Conservation (phyloP, 1,139 yeast species). For the Meyerozyma carpophila region DNA sequence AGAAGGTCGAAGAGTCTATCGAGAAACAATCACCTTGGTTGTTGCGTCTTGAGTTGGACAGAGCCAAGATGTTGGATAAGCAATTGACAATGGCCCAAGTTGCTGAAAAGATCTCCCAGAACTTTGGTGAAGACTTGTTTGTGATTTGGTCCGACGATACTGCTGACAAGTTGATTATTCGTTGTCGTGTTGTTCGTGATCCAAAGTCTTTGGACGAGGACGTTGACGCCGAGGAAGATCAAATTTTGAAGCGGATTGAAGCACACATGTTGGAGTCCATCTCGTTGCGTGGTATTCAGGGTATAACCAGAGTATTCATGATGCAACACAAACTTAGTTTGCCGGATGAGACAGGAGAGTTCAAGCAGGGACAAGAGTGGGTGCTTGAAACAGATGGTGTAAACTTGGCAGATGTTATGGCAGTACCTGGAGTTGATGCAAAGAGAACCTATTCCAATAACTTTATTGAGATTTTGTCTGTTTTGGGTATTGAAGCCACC, state of each 20-base stretch:
- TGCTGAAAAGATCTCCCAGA: constrained; percentile 90
- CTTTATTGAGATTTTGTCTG: constrained; percentile 91
- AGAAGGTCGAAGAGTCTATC: constrained; percentile 87
- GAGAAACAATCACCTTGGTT: constrained; percentile 98
- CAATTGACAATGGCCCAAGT: constrained; percentile 98
- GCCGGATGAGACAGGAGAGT: constrained; percentile 84
- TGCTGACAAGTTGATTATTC: constrained; percentile 91
- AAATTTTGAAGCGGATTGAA: constrained; percentile 90
- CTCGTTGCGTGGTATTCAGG: constrained; percentile 92
- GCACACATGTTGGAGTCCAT: constrained; percentile 94
- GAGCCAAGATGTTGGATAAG: constrained; percentile 98
- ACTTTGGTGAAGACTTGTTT: constrained; percentile 90
- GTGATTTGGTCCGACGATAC: constrained; percentile 99
- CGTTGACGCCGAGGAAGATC: constrained; percentile 95
- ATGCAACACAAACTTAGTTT: constrained; percentile 84
- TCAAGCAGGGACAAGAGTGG: constrained; percentile 89
- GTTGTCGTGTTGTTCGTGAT: constrained; percentile 98
- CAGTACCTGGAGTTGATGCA: constrained; percentile 92
- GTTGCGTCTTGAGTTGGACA: constrained; percentile 90
- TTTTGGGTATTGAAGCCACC: constrained; percentile 97
- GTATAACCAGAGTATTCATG: constrained; percentile 87
- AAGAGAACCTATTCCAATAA: constrained; percentile 90
- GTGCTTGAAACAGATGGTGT: constrained; percentile 98
- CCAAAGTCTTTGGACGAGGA: constrained; percentile 92
- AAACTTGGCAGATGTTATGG: constrained; percentile 90